Conservation (phyloP, 306 rosid genomes). For the Trichosanthes truncata region DNA sequence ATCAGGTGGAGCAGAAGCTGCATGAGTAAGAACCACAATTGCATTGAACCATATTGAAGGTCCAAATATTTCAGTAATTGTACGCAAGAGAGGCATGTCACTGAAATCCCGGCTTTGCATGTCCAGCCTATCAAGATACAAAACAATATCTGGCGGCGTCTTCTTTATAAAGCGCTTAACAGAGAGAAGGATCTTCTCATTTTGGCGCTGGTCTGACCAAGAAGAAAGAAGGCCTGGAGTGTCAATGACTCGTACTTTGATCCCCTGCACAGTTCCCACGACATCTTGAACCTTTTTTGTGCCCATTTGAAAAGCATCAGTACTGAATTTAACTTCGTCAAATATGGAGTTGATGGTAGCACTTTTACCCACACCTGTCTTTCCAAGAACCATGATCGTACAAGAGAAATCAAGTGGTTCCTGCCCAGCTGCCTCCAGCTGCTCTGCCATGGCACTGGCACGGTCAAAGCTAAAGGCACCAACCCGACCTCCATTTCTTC, state of each 20-base stretch:
- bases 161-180: constrained; percentile 73
- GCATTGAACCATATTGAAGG: constrained; percentile 98
- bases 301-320: constrained; percentile 85
- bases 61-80: constrained; percentile 85
- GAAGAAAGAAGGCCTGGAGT: constrained; percentile 94
- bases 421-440: constrained; percentile 88
- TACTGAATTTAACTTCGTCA: constrained; percentile 77
- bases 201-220: constrained; percentile 77
- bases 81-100: constrained; percentile 91
- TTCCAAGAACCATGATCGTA: constrained; percentile 95
- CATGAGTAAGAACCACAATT: constrained; percentile 92
- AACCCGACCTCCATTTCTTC: constrained; percentile 94
- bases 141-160: constrained; percentile 89
- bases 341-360: constrained; percentile 96
- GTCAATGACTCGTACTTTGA: constrained; percentile 87
- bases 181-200: constrained; percentile 81
- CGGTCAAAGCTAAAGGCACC: constrained; percentile 98
- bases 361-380: constrained; percentile 95
- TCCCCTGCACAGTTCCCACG: constrained; percentile 92
- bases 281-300: constrained; percentile 96
- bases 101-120: constrained; percentile 90
- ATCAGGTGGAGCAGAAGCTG: constrained; percentile 97
- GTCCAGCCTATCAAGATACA: constrained; percentile 92
- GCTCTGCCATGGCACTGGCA: constrained; percentile 98
- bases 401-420: constrained; percentile 95